Evolutionary conservation across 257 asterid genomes (phyloP).

Genomic region (Solanum raphanifolium): DNA sequence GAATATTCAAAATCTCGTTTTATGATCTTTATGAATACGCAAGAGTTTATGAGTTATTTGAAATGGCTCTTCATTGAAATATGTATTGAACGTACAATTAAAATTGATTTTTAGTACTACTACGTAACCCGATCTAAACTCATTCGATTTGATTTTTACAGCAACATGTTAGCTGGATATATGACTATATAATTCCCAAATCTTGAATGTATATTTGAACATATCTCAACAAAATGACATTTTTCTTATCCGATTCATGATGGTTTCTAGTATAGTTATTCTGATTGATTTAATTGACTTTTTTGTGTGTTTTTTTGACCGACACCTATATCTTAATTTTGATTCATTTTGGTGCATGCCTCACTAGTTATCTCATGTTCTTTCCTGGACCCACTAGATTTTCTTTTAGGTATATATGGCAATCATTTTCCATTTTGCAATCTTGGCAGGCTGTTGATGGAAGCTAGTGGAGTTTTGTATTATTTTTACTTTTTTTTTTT

Average conservation of each 20-base stretch:
- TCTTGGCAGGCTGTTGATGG: background rate
- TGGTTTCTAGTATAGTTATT: background rate
- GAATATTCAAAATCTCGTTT: too few species aligned
- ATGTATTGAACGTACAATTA: too few species aligned
- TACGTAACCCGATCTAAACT: too few species aligned
- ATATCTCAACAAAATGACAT: background rate
- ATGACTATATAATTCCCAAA: background rate
- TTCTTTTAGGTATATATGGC: background rate
- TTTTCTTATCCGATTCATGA: background rate
- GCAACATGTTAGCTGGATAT: background rate
- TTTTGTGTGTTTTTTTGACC: background rate
- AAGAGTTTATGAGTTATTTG: background rate
- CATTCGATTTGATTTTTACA: background rate
- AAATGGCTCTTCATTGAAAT: background rate
- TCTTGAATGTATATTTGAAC: background rate
- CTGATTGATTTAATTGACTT: background rate
- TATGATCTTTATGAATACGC: rapidly evolving
- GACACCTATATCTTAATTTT: background rate
- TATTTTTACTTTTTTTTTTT: too few species aligned
- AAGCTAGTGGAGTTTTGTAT: background rate
- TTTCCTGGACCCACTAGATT: background rate
- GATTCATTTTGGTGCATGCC: background rate
- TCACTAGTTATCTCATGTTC: background rate
- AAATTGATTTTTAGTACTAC: too few species aligned
- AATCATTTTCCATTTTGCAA: background rate